Base-by-base conservation (phyloP, 139 green algal genomes). In the Astrephomene gubernaculifera region DNA sequence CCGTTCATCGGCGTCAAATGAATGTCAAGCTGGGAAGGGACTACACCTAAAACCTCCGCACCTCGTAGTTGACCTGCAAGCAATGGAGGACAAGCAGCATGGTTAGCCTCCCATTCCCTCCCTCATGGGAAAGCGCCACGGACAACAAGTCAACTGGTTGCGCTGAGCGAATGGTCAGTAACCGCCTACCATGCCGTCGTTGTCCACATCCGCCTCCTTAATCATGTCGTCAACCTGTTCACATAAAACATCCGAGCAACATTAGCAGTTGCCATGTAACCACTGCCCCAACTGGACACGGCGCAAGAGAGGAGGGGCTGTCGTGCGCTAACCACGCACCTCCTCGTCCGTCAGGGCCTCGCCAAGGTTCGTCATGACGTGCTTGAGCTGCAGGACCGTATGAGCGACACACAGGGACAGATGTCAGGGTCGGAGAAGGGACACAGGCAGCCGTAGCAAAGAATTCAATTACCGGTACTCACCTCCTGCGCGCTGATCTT, bases 211-310 rank as follows among this genome's bases (percentile, higher is more conserved):
- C 14, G 97, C 97, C 89, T 99, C 97, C 8, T 92, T 89, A 45
- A 99, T 99, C 96, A 99, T 99, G 86, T 98, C 96, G 78, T 99
- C 96, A 80, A 99, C 96, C 94, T 99, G 96, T 81, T 98, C n/a
- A n/a, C n/a, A n/a, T n/a, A n/a, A n/a, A n/a, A n/a, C n/a, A n/a
- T n/a, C n/a, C n/a, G n/a, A n/a, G n/a, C n/a, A n/a, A n/a, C n/a
- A n/a, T n/a, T n/a, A n/a, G n/a, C n/a, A n/a, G n/a, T n/a, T n/a
- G n/a, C n/a, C n/a, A n/a, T n/a, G n/a, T n/a, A n/a, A n/a, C n/a
- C n/a, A n/a, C n/a, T n/a, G n/a, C n/a, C n/a, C n/a, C n/a, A n/a
- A n/a, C n/a, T n/a, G n/a, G n/a, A n/a, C n/a, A n/a, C n/a, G n/a
- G n/a, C n/a, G n/a, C n/a, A n/a, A n/a, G n/a, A n/a, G n/a, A n/a